Conservation (phyloP, 2,329 filamentous ascomycete genomes). For the Diplodia intermedia region DNA sequence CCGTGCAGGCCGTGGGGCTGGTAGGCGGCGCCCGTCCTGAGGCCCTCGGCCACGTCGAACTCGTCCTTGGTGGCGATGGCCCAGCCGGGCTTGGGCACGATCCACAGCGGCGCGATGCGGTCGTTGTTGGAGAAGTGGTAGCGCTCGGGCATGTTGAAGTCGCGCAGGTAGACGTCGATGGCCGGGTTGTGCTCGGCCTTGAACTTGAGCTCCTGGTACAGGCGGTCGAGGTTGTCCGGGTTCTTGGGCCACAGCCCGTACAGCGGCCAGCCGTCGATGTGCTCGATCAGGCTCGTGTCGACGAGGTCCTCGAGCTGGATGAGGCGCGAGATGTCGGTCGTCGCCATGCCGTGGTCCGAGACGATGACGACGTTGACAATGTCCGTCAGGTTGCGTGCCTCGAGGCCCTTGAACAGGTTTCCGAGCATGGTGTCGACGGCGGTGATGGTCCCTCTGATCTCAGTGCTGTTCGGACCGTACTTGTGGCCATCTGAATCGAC, state of each 20-base stretch:
- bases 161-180: constrained; percentile 85
- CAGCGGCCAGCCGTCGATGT: constrained; percentile 92
- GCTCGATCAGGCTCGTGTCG: constrained; percentile 76
- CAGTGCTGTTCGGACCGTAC: constrained; percentile 93
- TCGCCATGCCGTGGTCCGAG: constrained; percentile 98
- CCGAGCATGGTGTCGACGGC: constrained; percentile 85
- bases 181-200: constrained; percentile 68
- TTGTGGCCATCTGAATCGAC: constrained; percentile 87
- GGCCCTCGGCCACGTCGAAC: constrained; percentile 73
- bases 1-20: constrained; percentile 86
- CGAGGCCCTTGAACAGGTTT: constrained; percentile 75
- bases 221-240: constrained; percentile 65
- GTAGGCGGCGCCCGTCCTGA: constrained; percentile 64
- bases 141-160: constrained; percentile 85
- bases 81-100: constrained; percentile 91
- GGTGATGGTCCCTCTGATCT: constrained; percentile 79
- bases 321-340: constrained; percentile 78
- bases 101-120: constrained; percentile 93
- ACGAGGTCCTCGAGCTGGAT: constrained; percentile 91
- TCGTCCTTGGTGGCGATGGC: constrained; percentile 83
- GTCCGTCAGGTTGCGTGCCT: constrained; percentile 80
- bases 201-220: constrained; percentile 67
- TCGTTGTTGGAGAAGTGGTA: constrained; percentile 91
- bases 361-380: constrained; percentile 97
- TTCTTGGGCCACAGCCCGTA: constrained; percentile 85